Evolutionary conservation across 2,329 filamentous ascomycete genomes (phyloP).

Genomic region (Pseudocercospora cruenta): DNA sequence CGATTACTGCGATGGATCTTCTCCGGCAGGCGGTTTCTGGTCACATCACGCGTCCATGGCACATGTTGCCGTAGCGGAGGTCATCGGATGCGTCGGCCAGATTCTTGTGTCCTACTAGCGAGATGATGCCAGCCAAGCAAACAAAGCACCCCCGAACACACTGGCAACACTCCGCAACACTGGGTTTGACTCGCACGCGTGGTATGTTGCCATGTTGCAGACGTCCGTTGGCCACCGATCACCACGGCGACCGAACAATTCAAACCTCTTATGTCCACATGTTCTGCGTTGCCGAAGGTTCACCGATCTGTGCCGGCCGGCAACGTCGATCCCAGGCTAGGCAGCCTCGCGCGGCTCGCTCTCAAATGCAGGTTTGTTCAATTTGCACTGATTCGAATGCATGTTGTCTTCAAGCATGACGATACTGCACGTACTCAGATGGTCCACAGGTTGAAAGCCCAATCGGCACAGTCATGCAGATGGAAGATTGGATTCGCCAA

Average conservation of each 20-base stretch:
- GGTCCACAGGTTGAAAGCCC: background rate
- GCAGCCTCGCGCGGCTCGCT: background rate
- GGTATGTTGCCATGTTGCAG: background rate
- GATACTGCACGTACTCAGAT: background rate
- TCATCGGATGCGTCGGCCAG: background rate
- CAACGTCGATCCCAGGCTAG: background rate
- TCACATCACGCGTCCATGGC: background rate
- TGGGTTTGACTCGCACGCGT: background rate
- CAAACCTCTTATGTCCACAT: background rate
- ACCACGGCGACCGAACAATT: background rate
- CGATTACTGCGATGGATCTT: background rate
- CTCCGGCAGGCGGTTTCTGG: background rate
- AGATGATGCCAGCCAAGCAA: background rate
- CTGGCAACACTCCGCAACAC: background rate
- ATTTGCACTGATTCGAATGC: background rate
- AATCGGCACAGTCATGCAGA: slow-evolving; percentile 6
- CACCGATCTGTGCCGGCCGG: background rate
- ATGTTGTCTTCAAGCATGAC: background rate
- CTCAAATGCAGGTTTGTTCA: background rate
- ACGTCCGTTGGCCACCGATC: background rate
- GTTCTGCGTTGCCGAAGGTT: background rate
- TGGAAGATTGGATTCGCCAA: background rate
- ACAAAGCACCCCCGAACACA: background rate
- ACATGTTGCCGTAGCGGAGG: background rate
- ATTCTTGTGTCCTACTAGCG: background rate